phyloP scores from a whole-genome alignment of 805 yeast genomes.

The Candida manassasensis region DNA sequence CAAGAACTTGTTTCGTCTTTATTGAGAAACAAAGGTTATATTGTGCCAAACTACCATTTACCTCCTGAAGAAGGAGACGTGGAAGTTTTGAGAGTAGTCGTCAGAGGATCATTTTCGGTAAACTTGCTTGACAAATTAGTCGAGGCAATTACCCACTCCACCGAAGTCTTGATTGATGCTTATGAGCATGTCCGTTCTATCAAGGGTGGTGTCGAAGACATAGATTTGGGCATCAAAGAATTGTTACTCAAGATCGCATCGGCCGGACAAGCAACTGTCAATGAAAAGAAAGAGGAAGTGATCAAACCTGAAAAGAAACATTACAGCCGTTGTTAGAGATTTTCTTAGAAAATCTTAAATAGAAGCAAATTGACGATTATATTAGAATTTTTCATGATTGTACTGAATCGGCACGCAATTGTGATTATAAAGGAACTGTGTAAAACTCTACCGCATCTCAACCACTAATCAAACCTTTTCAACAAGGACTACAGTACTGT shows the following conservation, averaged over 20 bases:
- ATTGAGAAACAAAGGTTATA: constrained; percentile 78
- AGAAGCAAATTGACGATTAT: no score
- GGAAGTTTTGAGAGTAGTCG: constrained; percentile 83
- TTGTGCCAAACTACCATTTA: constrained; percentile 83
- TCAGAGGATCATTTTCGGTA: constrained; percentile 63
- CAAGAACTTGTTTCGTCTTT: constrained; percentile 70
- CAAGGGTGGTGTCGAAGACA: constrained; percentile 15
- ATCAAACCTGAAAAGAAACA: constrained; percentile 6
- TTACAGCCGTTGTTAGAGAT: constrained; percentile 1
- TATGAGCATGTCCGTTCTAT: constrained; percentile 35
- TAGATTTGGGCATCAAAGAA: constrained; percentile 35
- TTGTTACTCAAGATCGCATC: constrained; percentile 52
- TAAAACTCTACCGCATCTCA: no score
- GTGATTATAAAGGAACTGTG: no score
- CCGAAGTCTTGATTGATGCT: constrained; percentile 50
- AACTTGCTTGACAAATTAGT: constrained; percentile 58
- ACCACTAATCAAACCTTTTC: no score
- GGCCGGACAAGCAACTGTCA: constrained; percentile 44
- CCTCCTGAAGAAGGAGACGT: constrained; percentile 53
- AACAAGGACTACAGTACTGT: no score
- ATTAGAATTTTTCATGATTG: no score
- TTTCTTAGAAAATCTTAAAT: no score
- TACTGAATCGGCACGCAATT: no score
- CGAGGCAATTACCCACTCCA: constrained; percentile 51
- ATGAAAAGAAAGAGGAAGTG: constrained; percentile 16